Conservation (phyloP, 2,329 filamentous ascomycete species). For the Monosporascus ibericus region DNA sequence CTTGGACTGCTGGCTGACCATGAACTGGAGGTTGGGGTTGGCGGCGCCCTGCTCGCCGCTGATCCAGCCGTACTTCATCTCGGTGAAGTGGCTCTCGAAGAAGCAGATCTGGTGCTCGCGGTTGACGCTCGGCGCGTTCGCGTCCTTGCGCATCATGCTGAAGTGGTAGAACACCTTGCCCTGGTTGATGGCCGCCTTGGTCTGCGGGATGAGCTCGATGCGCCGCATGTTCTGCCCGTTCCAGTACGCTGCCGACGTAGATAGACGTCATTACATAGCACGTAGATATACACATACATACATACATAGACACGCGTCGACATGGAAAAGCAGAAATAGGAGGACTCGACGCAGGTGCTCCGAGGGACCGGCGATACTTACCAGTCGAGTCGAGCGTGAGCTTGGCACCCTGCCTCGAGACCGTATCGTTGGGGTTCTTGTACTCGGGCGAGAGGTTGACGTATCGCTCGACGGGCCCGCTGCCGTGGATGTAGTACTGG, state of each 20-base stretch:
- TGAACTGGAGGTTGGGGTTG: slow-evolving; percentile 57
- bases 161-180: slow-evolving; percentile 70
- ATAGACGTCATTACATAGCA: too few species aligned
- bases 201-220: slow-evolving; percentile 71
- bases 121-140: slow-evolving; percentile 54
- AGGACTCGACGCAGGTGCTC: too few species aligned
- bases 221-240: slow-evolving; percentile 68
- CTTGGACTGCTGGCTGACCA: slow-evolving; percentile 53
- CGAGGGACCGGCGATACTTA: background rate
- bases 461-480: slow-evolving; percentile 48
- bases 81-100: slow-evolving; percentile 69
- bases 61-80: slow-evolving; percentile 65
- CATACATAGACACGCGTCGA: too few species aligned
- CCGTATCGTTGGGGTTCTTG: slow-evolving; percentile 61
- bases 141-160: slow-evolving; percentile 52
- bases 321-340: too few species aligned
- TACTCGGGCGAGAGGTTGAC: slow-evolving; percentile 53
- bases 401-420: slow-evolving; percentile 58
- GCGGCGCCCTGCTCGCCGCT: slow-evolving; percentile 38
- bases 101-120: slow-evolving; percentile 62
- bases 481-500: slow-evolving; percentile 72
- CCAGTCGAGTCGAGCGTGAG: slow-evolving; percentile 50
- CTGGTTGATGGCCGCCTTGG: slow-evolving; percentile 54
- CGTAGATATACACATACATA: too few species aligned
- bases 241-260: slow-evolving; percentile 53